Conservation (phyloP, 2,329 filamentous ascomycete genomes). For the Aureobasidium sp. region DNA sequence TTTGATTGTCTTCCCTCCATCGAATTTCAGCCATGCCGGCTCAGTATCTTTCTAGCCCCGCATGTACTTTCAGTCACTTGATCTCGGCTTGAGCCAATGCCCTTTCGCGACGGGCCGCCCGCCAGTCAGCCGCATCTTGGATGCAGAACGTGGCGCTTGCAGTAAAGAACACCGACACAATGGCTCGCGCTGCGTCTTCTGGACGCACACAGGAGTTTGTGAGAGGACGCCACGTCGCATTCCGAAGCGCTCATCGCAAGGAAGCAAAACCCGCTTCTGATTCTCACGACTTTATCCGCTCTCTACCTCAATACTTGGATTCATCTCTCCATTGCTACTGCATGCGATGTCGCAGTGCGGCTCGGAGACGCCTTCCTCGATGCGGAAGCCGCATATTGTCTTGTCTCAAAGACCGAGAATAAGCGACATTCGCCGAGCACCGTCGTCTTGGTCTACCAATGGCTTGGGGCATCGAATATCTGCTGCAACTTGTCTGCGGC, state of each 20-base stretch:
- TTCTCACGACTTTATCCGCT: neutral
- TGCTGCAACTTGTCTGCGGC: neutral
- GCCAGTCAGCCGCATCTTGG: conserved; percentile 15
- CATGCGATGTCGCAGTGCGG: neutral
- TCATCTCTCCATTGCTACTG: neutral
- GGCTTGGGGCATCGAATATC: neutral
- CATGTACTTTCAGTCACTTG: conserved; percentile 55
- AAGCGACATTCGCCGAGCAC: conserved; percentile 2
- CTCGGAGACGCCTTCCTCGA: neutral
- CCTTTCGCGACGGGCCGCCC: conserved; percentile 18
- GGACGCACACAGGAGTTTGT: neutral
- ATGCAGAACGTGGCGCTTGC: conserved; percentile 10
- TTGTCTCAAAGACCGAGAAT: neutral
- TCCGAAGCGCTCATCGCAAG: neutral
- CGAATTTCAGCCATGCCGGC: conserved; percentile 1
- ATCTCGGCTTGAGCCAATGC: conserved; percentile 36
- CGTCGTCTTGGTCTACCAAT: neutral
- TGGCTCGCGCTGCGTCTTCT: neutral
- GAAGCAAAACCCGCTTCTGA: neutral
- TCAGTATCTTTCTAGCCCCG: conserved; percentile 30
- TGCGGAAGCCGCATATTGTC: neutral
- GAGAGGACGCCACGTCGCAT: conserved; percentile 7
- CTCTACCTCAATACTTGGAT: neutral
- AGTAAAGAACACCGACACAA: neutral
- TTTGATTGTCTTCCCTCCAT: conserved; percentile 1